Conservation (phyloP, 176 grass and related monocot species). For the Oryza glumipatula region DNA sequence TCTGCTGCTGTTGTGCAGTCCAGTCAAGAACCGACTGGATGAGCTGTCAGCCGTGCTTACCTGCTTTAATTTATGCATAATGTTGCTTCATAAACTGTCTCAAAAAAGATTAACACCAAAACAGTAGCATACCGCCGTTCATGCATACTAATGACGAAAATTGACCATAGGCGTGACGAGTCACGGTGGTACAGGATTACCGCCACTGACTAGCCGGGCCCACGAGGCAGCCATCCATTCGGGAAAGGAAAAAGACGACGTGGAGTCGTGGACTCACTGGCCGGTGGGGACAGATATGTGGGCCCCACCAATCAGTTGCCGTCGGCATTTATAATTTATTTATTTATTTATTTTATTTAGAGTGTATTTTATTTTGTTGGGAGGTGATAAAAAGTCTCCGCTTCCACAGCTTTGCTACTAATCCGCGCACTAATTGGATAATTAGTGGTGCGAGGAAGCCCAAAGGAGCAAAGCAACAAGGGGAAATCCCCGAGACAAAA, state of each 20-base stretch:
- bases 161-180: not conserved
- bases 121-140: not conserved
- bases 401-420: not conserved
- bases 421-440: slow-evolving; percentile 14
- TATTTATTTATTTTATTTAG: too few relatives aligned
- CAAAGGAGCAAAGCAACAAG: not conserved
- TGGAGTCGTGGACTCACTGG: not conserved
- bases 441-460: slow-evolving; percentile 8
- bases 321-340: not conserved
- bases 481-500: slow-evolving; percentile 30
- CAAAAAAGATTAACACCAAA: not conserved
- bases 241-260: not conserved
- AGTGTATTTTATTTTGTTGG: not conserved
- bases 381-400: not conserved
- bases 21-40: slow-evolving; percentile 6
- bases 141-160: not conserved
- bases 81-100: slow-evolving; percentile 18
- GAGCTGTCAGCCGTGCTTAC: slow-evolving; percentile 7
- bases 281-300: not conserved
- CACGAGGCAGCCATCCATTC: not conserved
- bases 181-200: too few relatives aligned
- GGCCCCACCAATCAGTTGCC: slow-evolving; percentile 10
- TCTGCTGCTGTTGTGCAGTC: slow-evolving; percentile 8
- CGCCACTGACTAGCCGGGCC: not conserved
- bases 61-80: not conserved